Evolutionary conservation across 148 eudicot species (phyloP), one percentile per base, ranked within the genome.

Genomic region (Cornus suecica): DNA sequence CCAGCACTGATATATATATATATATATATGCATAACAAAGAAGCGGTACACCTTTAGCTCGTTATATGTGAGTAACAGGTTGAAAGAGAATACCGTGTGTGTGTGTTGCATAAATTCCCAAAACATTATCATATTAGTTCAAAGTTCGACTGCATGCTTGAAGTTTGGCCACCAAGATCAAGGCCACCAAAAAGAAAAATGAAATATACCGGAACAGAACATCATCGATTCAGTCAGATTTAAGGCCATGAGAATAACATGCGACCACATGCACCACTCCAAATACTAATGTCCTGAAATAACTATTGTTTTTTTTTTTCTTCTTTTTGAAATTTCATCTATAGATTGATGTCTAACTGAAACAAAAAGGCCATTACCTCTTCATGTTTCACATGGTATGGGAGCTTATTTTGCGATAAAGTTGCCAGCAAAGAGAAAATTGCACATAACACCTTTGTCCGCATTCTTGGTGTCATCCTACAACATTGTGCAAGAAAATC

Each of bases 351-450:
- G 6, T 15, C 28, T 41, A 24, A 65, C 41, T 65, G 60, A 28
- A 65, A 27, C 18, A 28, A 18, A 18, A 23, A 45, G 65, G 65
- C 62, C 62, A 63, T n/a, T 27, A 90, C 91, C 87, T 78, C 69
- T 66, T 63, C 66, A 70, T 63, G 70, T 65, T 41, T 60, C 31
- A 71, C 77, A 76, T 73, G 79, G 68, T 88, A 87, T 30, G 82
- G 87, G 71, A 87, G 82, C 80, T 77, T 80, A 64, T 72, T 72
- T 74, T 87, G 95, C 72, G 89, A 79, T 68, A 78, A 79, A 13
- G 91, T 74, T 62, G 91, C 89, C 34, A 81, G 80, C 71, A 74
- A 81, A 71, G 83, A 77, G 69, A 85, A 67, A 71, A 86, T 67
- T 64, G 87, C 83, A 61, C 83, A 87, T 45, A 79, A 77, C 52